Evolutionary conservation across 225 moss, liverwort and hornwort genomes (phyloP).

Genomic region (Pseudisothecium myosuroides): DNA sequence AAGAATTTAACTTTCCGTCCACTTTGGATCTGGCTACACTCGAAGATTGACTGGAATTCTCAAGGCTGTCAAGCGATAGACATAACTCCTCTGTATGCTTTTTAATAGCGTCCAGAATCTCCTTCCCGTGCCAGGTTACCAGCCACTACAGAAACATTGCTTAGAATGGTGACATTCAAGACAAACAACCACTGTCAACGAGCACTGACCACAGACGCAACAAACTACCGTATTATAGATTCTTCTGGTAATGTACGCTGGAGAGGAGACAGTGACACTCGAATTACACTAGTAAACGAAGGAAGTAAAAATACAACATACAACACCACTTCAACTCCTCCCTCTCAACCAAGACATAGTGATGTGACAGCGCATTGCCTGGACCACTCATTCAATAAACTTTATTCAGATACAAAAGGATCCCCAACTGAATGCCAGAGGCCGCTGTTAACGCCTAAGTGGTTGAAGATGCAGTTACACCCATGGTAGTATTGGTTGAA

Average conservation of each 20-base stretch:
- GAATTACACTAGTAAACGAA: neutral
- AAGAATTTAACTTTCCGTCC: constrained; percentile 13
- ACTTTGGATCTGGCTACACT: constrained; percentile 13
- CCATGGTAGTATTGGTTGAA: neutral
- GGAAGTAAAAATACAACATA: neutral
- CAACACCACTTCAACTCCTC: neutral
- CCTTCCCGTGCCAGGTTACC: constrained; percentile 47
- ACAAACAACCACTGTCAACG: neutral
- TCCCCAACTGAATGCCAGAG: neutral
- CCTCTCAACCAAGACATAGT: neutral
- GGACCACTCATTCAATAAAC: neutral
- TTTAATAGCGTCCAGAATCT: constrained; percentile 44
- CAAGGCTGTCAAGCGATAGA: constrained; percentile 44
- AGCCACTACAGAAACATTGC: constrained; percentile 53
- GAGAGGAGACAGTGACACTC: neutral
- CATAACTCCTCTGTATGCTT: constrained; percentile 18
- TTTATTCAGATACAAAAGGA: neutral
- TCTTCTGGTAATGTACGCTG: neutral
- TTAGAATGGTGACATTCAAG: neutral
- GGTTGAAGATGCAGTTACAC: neutral
- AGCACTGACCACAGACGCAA: neutral
- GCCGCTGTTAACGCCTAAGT: neutral
- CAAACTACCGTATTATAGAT: neutral
- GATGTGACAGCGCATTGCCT: neutral
- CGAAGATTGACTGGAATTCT: constrained; percentile 18